phyloP scores from a whole-genome alignment of 495 filamentous ascomycete species.

The Articulospora tetracladia region DNA sequence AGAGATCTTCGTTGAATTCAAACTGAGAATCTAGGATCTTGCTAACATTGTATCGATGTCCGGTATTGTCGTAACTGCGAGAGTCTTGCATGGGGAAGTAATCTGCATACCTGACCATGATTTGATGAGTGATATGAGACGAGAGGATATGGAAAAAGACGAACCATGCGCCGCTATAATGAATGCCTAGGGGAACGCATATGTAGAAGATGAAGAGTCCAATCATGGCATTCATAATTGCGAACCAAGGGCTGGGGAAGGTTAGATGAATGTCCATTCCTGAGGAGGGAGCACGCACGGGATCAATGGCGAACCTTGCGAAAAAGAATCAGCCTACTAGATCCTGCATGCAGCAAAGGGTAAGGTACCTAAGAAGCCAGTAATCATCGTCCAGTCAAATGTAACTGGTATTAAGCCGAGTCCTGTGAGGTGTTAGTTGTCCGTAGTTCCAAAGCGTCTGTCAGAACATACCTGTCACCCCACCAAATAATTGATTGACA shows the following conservation, averaged over 20 bases:
- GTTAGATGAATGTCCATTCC: too few species aligned
- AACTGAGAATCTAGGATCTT: conserved; percentile 45
- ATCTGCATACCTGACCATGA: conserved; percentile 19
- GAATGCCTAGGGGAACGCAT: conserved; percentile 38
- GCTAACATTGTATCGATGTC: conserved; percentile 47
- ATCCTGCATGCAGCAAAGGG: too few species aligned
- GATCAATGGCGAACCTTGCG: conserved; percentile 17
- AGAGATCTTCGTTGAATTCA: conserved; percentile 47
- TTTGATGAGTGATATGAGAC: not conserved
- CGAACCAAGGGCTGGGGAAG: conserved; percentile 37
- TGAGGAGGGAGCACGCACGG: not conserved
- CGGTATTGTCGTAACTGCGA: conserved; percentile 59
- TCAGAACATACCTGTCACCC: conserved; percentile 50
- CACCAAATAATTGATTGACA: conserved; percentile 67
- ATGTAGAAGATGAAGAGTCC: conserved; percentile 53
- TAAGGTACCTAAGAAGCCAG: conserved; percentile 39
- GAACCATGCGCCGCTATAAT: conserved; percentile 57
- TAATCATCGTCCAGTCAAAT: conserved; percentile 55
- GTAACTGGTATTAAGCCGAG: conserved; percentile 50
- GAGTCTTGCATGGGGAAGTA: conserved; percentile 57
- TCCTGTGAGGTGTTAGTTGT: not conserved
- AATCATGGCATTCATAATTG: conserved; percentile 56
- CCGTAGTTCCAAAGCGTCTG: conserved; percentile 7
- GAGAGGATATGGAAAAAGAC: not conserved
- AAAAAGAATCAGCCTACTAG: conserved; percentile 30